Conservation (phyloP, 2,329 filamentous ascomycete species). For the Ophiostoma fasciatum region DNA sequence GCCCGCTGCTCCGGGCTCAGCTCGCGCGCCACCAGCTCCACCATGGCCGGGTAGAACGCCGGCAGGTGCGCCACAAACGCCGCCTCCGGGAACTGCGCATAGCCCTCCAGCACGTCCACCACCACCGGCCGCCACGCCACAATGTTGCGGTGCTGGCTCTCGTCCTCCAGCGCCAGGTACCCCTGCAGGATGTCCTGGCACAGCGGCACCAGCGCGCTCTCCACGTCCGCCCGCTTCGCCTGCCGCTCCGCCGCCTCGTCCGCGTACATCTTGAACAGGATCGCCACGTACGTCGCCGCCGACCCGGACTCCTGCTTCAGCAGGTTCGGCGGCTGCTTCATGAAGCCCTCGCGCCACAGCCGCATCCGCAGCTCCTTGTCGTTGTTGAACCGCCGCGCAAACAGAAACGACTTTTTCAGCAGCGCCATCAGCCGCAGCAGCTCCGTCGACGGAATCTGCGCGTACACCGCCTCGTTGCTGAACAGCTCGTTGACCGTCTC, state of each 20-base stretch:
- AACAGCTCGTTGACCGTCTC: slow-evolving; percentile 98
- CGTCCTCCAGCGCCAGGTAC: slow-evolving; percentile 79
- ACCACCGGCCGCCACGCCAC: slow-evolving; percentile 95
- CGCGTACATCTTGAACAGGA: slow-evolving; percentile 93
- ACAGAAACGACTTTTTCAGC: slow-evolving; percentile 90
- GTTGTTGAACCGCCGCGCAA: slow-evolving; percentile 93
- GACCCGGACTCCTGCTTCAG: slow-evolving; percentile 92
- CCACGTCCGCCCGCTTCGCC: slow-evolving; percentile 66
- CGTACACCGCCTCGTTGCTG: slow-evolving; percentile 89
- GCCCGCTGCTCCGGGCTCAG: slow-evolving; percentile 64
- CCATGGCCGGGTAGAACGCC: slow-evolving; percentile 72
- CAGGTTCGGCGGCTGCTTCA: slow-evolving; percentile 97
- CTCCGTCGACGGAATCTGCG: slow-evolving; percentile 79
- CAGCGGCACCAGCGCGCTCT: slow-evolving; percentile 81
- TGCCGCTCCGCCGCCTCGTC: slow-evolving; percentile 74
- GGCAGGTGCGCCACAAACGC: slow-evolving; percentile 69
- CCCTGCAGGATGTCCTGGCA: slow-evolving; percentile 86
- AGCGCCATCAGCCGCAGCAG: slow-evolving; percentile 85
- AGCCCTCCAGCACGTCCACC: slow-evolving; percentile 90
- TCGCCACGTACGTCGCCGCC: slow-evolving; percentile 88
- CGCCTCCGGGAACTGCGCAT: slow-evolving; percentile 63
- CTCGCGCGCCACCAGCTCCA: slow-evolving; percentile 73
- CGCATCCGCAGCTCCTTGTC: slow-evolving; percentile 91
- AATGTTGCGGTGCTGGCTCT: slow-evolving; percentile 93
- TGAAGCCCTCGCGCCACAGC: slow-evolving; percentile 95